Evolutionary conservation across 257 asterid species (phyloP), one percentile per base, ranked within the genome.

Genomic region (Osmanthus fragrans): DNA sequence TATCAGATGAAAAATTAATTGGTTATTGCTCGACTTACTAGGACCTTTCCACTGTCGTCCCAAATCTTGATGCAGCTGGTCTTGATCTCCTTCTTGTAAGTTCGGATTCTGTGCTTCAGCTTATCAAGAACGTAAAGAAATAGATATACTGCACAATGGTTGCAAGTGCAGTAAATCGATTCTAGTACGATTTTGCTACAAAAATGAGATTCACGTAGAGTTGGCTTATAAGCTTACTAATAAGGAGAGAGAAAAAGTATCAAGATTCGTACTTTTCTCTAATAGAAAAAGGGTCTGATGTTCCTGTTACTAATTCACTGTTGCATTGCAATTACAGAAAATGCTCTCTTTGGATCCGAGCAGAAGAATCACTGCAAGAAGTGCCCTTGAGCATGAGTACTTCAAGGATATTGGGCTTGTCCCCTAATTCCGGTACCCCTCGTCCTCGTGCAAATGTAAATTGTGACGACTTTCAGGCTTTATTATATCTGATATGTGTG

Each of bases 281-380:
- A 60, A 29, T 21, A 42, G 15, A 36, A 69, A 77, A 63, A 63
- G 69, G 42, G 27, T 19, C 45, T 42, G 71, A 67, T 73, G 39
- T 21, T 63, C 32, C 65, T 71, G 76, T 6, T 73, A 70, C 77
- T 73, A 32, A 74, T 68, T 71, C 25, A 66, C 13, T 76, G 68
- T 80, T 74, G 39, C 71, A 47, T 23, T 60, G 8, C 77, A 54
- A 56, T 42, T 80, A 19, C 84, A 88, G 91, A 88, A 88, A 88
- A 84, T 94, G 97, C 94, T 94, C 45, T 66, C 83, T 85, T 75
- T 94, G 84, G 98, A 94, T 86, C 98, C 98, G 74, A 89, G 94
- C 92, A 89, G 87, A 87, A 88, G 98, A 86, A 86, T 92, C 79
- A 91, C 97, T 0, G 98, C 98, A n/a, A 87, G 94, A 82, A 87